phyloP scores from a whole-genome alignment of 2,329 filamentous ascomycete genomes.

The Penicillium sp. region DNA sequence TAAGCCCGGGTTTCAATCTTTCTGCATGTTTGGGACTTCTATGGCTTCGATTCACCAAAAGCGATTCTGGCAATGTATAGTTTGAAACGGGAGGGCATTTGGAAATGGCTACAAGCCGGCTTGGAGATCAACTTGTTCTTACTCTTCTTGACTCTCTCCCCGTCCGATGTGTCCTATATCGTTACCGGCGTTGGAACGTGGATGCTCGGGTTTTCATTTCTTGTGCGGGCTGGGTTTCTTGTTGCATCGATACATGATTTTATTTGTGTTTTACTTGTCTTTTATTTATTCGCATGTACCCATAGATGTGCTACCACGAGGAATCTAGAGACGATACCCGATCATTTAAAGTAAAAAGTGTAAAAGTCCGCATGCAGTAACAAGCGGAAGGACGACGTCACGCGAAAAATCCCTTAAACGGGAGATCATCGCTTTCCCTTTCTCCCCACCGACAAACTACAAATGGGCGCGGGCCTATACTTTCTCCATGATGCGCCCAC shows the following conservation, averaged over 20 bases:
- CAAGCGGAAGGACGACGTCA: constrained; percentile 30
- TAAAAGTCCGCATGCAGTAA: constrained; percentile 19
- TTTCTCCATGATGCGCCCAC: constrained; percentile 49
- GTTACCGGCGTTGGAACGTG: constrained; percentile 20
- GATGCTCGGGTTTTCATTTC: constrained; percentile 10
- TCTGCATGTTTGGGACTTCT: constrained; percentile 17
- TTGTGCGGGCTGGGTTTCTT: constrained; percentile 19
- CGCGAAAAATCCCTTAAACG: constrained; percentile 26
- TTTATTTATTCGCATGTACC: constrained; percentile 23
- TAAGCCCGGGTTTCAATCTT: constrained; percentile 10
- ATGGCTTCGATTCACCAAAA: constrained; percentile 13
- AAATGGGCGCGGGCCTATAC: constrained; percentile 21
- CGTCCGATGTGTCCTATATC: constrained; percentile 14
- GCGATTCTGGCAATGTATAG: constrained; percentile 25
- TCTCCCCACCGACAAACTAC: constrained; percentile 11
- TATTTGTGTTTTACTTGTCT: constrained; percentile 8
- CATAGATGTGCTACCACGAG: constrained; percentile 24
- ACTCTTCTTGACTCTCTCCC: constrained; percentile 7
- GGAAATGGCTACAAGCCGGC: constrained; percentile 9
- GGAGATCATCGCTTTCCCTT: constrained; percentile 21
- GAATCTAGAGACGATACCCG: constrained; percentile 23
- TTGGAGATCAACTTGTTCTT: constrained; percentile 9
- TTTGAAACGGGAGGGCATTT: constrained; percentile 9
- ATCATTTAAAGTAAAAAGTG: neutral
- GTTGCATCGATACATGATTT: constrained; percentile 22